Base-by-base conservation (phyloP, 805 yeast genomes). In the Wickerhamiella galacta region DNA sequence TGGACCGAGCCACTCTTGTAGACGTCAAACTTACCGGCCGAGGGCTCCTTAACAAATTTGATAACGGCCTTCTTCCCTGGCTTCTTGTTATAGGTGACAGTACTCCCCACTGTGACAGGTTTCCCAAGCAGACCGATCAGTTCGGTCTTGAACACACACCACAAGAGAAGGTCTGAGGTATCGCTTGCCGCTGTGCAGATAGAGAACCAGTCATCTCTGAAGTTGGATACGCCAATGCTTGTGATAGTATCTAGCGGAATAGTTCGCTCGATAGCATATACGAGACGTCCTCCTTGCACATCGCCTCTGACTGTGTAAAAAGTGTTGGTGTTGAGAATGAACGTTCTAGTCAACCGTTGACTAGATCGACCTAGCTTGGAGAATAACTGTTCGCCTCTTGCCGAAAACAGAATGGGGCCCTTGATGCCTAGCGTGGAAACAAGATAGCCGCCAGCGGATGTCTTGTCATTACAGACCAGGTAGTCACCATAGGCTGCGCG, bases 401-500 rank as follows among this genome's bases (percentile, higher is more conserved):
- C 58, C 2, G 95, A 82, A 48, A 87, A 90, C 2, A 72, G 48
- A n/a, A 82, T 74, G 17, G 52, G 60, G 11, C 77, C 94, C 12
- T 58, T 59, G 26, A 90, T 69, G 4, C 85, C 82, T 8, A 70
- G 68, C 35, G 76, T 73, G 32, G 66, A 69, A 40, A 72, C 65
- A 32, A 90, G 59, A 48, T 75, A 82, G 20, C 74, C 70, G 34
- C 98, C 98, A 51, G 54, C 68, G 3, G 80, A 71, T 28, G 79
- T 80, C 16, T 66, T 52, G 43, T 75, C 79, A 56, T 82, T 85
- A 48, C 93, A 78, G 11, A 74, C 80, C 39, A 90, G 58, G 46
- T 90, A 90, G 53, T 90, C 98, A n/a, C 96, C 98, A 74, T 78
- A 68, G 45, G 69, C 92, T 5, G 87, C 75, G 45, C 98, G 69